Base-by-base conservation (phyloP, 805 yeast species). In the Schwanniomyces pseudopolymorphus region DNA sequence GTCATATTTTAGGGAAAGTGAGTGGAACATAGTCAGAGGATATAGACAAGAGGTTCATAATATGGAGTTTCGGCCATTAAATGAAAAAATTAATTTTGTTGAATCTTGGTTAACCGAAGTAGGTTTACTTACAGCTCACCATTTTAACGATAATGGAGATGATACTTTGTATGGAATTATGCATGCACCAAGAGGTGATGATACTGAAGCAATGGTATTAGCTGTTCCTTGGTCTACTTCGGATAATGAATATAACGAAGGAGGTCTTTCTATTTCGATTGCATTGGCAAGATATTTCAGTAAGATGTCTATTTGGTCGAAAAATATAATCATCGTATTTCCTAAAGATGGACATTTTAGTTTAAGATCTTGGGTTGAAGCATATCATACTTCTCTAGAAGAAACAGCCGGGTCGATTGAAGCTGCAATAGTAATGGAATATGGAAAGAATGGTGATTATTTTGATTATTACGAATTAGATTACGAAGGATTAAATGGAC, bases 121-220 rank as follows among this genome's bases (percentile, higher is more conserved):
- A 53, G 97, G 97, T 3, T 79, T 83, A 55, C 82, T 84, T 59
- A 78, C 92, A 2, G 52, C 69, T 11, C 57, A 69, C 16, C 73
- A 75, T 44, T 56, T 63, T 4, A 64, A 61, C 22, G 56, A 59
- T 14, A 80, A 81, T 16, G 69, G 72, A 25, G 78, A 77, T 39
- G 66, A 62, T 44, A 72, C 73, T 0, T 69, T 88, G 31, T 94
- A 92, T 62, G 96, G 89, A 0, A 80, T 91, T 3, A 77, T 87
- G 66, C 96, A 89, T 60, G 94, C 96, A 0, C 96, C 98, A 7
- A 73, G 96, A 51, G 97, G 97, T 22, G 98, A 92, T 58, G 94
- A 91, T 49, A 90, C 98, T 1, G 99, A 94, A 65, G 89, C 97
- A 0, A 85, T 94, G 80, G 95, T 91, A 1, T 64, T 94, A 39